Percentiles rank a stretch among this genome's conserved stretches.
Conservation (phyloP, 768 basidiomycete genomes). For the Artomyces pyxidatus region DNA sequence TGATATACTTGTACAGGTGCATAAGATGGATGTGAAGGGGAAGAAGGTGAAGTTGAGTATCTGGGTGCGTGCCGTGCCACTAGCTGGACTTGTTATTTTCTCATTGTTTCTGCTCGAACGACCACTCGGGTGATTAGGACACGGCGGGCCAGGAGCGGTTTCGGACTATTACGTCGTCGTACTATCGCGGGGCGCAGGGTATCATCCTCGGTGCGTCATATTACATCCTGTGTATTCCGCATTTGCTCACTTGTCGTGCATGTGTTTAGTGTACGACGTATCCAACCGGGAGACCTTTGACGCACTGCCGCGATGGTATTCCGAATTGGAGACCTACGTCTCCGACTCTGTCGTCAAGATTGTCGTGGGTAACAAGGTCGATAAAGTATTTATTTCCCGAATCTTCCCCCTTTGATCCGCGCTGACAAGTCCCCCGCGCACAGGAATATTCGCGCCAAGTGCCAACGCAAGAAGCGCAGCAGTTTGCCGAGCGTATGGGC, state of each 20-base stretch:
- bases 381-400: slow-evolving; percentile 50
- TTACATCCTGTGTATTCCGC: too few relatives aligned
- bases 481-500: slow-evolving; percentile 75
- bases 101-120: neutral
- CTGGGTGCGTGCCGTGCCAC: slow-evolving; percentile 60
- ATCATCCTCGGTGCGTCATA: slow-evolving; percentile 58
- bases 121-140: too few relatives aligned
- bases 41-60: slow-evolving; percentile 90
- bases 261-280: slow-evolving; percentile 80
- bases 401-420: neutral
- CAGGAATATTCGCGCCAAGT: slow-evolving; percentile 92
- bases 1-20: slow-evolving; percentile 41
- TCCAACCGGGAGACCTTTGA: slow-evolving; percentile 90
- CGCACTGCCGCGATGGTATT: slow-evolving; percentile 87
- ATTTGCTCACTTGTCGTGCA: too few relatives aligned
- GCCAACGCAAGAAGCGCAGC: slow-evolving; percentile 62
- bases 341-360: slow-evolving; percentile 83
- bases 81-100: neutral
- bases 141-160: slow-evolving; percentile 97
- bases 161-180: slow-evolving; percentile 89
- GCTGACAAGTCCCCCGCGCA: neutral
- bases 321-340: slow-evolving; percentile 91
- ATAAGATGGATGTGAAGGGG: slow-evolving; percentile 80
- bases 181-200: slow-evolving; percentile 86
- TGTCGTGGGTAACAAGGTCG: slow-evolving; percentile 90